A percentile compares a stretch with the other conserved stretches of the same genome.
Conservation (phyloP, 495 filamentous ascomycete species). For the Pyrenopolyporus hunteri region DNA sequence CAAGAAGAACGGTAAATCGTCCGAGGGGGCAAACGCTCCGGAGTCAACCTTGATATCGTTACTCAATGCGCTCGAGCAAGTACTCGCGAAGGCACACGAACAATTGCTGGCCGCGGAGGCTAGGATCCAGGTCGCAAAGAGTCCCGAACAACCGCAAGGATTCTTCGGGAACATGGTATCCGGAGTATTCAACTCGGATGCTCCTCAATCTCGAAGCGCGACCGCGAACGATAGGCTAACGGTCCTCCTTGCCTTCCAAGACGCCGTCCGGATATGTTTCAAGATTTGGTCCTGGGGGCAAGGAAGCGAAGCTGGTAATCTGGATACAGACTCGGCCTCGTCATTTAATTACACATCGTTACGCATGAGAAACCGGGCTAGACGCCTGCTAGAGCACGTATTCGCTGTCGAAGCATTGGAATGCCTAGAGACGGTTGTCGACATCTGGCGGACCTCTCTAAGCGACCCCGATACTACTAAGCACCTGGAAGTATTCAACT, state of each 20-base stretch:
- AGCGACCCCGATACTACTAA: slow-evolving; percentile 45
- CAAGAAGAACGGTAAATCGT: slow-evolving; percentile 43
- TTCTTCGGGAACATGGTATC: slow-evolving; percentile 98
- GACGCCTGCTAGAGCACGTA: slow-evolving; percentile 87
- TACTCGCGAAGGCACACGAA: slow-evolving; percentile 87
- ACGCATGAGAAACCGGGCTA: slow-evolving; percentile 85
- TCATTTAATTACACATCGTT: slow-evolving; percentile 90
- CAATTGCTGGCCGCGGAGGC: slow-evolving; percentile 77
- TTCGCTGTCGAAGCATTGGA: slow-evolving; percentile 95
- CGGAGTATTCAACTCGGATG: slow-evolving; percentile 83
- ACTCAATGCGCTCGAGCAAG: slow-evolving; percentile 86
- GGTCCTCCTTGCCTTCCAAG: slow-evolving; percentile 94
- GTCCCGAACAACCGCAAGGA: slow-evolving; percentile 82
- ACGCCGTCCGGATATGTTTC: slow-evolving; percentile 89
- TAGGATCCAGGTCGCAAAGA: slow-evolving; percentile 69
- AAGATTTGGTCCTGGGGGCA: slow-evolving; percentile 94
- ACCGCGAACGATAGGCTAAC: slow-evolving; percentile 94
- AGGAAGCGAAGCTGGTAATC: slow-evolving; percentile 57
- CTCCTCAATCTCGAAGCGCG: slow-evolving; percentile 71
- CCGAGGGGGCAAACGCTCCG: slow-evolving; percentile 50
- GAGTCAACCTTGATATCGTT: slow-evolving; percentile 77
- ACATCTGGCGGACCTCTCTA: slow-evolving; percentile 69
- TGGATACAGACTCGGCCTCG: slow-evolving; percentile 73
- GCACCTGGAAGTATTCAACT: slow-evolving; percentile 68
- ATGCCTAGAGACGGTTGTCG: slow-evolving; percentile 87